Evolutionary conservation across 148 eudicot genomes (phyloP).

Genomic region (Rhododendron kiyosumense): DNA sequence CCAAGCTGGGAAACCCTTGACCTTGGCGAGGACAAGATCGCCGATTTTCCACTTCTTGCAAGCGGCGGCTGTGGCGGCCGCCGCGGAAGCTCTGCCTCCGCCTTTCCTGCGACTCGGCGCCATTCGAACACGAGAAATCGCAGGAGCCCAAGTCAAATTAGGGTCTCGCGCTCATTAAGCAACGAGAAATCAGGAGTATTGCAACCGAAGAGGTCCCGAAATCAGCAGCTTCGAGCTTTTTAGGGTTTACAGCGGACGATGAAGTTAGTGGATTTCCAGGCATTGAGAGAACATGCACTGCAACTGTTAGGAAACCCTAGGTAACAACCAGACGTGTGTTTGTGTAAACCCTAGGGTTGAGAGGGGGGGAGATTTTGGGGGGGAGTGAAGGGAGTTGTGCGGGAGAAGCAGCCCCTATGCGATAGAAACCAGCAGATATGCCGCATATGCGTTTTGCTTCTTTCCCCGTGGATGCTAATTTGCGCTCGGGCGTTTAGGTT

Average conservation of each 20-base stretch:
- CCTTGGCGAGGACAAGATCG: slow-evolving; percentile 97
- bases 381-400: neutral
- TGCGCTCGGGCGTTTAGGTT: neutral
- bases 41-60: slow-evolving; percentile 80
- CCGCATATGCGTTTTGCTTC: neutral
- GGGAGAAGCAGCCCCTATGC: neutral
- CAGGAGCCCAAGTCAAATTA: slow-evolving; percentile 10
- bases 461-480: neutral
- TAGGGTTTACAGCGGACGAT: slow-evolving; percentile 21
- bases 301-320: neutral
- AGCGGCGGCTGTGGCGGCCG: slow-evolving; percentile 73
- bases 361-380: neutral
- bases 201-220: neutral
- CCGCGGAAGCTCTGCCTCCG: slow-evolving; percentile 57
- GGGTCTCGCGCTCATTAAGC: neutral
- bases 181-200: neutral
- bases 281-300: slow-evolving; percentile 37
- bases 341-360: slow-evolving; percentile 9
- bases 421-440: slow-evolving; percentile 4
- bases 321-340: neutral
- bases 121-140: slow-evolving; percentile 29
- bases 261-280: slow-evolving; percentile 14
- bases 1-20: slow-evolving; percentile 97
- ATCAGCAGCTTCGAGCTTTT: slow-evolving; percentile 7
- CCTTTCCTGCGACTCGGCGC: slow-evolving; percentile 78